These are phyloP conservation scores for Pinus tabuliformis DNA, from an alignment of 75 land plant species.

Conservation along the genomic window DNA sequence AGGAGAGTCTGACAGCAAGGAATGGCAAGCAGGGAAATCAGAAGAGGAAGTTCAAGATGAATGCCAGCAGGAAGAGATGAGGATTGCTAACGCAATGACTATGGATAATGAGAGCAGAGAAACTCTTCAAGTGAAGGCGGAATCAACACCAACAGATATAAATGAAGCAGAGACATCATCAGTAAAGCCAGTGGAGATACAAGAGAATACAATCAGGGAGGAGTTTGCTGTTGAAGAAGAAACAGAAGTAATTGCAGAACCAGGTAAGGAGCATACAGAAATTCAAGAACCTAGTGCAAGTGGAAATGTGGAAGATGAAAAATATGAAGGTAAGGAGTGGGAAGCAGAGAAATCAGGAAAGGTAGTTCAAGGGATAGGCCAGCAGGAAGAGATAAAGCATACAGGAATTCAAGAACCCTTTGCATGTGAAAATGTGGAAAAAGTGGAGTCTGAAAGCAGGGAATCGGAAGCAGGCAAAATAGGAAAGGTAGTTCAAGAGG, in stretches of 20 bases:
- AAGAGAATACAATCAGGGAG: neutral
- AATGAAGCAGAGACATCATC: neutral
- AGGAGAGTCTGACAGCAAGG: neutral
- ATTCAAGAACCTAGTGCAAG: neutral
- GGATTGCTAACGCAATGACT: neutral
- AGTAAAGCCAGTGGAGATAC: neutral
- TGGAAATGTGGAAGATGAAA: neutral
- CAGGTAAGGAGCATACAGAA: conserved; percentile 3
- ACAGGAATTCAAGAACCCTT: no score
- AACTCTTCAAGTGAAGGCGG: neutral
- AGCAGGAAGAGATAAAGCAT: neutral
- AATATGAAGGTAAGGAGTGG: neutral
- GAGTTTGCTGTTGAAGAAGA: neutral
- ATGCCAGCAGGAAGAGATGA: neutral
- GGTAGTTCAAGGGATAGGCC: neutral
- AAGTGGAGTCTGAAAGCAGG: neutral
- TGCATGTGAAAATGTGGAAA: neutral
- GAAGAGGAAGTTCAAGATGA: conserved; percentile 10
- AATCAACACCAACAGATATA: neutral
- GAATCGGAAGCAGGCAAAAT: neutral
- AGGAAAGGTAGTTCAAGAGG: conserved; percentile 5
- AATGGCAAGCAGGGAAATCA: neutral
- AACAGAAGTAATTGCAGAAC: neutral
- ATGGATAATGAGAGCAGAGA: neutral
- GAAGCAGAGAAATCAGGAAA: conserved; percentile 2